Evolutionary conservation across 164 flowering plant genomes (phyloP), one percentile per base, ranked within the genome.

Genomic region (Magnolia officinalis): DNA sequence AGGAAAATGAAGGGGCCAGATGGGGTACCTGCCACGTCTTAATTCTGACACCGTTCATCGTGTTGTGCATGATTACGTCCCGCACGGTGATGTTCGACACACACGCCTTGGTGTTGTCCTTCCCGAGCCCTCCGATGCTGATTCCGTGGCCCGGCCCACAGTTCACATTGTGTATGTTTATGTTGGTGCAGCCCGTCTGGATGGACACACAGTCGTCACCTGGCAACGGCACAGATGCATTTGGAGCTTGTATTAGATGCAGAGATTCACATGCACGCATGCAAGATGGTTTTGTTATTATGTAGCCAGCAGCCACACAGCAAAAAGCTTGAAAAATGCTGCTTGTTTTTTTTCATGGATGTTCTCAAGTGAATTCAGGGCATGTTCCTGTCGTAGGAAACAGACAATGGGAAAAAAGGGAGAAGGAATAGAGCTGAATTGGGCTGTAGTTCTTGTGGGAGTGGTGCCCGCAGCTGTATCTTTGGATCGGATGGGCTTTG

Each of bases 101-200:
- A 68, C 88, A 86, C 23, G 88, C 88, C 76, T 81, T 85, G 20
- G 84, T 82, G 26, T 80, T 80, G 75, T 85, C 88, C 73, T 68
- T 79, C 21, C 89, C 89, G 14, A 87, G 82, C 63, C 89, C 83
- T 59, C 89, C 89, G 2, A 87, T 87, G 85, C 89, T 87, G 77
- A 87, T 84, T 55, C 89, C 89, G 74, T 87, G 89, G 2, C 89
- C 86, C 19, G 88, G 88, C 21, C 89, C 89, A 69, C 89, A 87
- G 65, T 71, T 82, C 66, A 87, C 82, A 26, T 80, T 68, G 74
- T 82, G 83, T 67, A 87, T 76, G 66, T 75, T 61, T 52, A 87
- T 76, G 18, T 77, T 74, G 26, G 84, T 74, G 72, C 88, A 82
- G 9, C 89, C 88, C 16, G 86, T 85, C 75, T 84, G 88, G 74